These are phyloP conservation scores for Torulaspora delbrueckii DNA, from an alignment of 805 yeast genomes.

Conservation along the genomic window DNA sequence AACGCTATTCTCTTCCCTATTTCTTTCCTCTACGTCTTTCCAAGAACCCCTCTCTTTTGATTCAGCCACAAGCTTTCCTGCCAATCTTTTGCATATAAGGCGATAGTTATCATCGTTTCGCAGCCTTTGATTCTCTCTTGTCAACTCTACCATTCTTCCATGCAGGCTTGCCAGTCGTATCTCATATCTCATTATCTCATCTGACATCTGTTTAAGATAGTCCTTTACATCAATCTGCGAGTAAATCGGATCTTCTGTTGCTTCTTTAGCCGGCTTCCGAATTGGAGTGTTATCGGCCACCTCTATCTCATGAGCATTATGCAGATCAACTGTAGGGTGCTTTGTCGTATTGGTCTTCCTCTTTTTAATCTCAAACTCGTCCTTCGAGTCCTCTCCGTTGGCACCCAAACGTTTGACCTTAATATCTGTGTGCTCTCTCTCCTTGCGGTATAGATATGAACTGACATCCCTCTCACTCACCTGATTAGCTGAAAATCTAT, in stretches of 20 bases:
- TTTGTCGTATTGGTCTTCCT: background rate
- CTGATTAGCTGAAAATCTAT: background rate
- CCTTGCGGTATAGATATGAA: background rate
- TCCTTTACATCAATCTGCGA: background rate
- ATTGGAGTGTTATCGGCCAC: background rate
- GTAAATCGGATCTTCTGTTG: background rate
- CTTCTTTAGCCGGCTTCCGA: background rate
- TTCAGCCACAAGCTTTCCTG: background rate
- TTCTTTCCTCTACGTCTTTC: background rate
- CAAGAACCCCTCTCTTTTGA: background rate
- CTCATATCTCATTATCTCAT: slow-evolving; percentile 23
- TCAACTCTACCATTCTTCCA: slow-evolving; percentile 13
- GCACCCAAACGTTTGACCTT: background rate
- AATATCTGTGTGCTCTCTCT: background rate
- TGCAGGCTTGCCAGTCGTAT: slow-evolving; percentile 17
- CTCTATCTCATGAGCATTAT: background rate
- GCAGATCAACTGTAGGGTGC: background rate
- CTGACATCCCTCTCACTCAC: background rate
- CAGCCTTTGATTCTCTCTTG: slow-evolving; percentile 10
- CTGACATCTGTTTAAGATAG: slow-evolving; percentile 9
- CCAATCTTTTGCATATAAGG: background rate
- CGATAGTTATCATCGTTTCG: slow-evolving; percentile 4
- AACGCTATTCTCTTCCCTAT: background rate
- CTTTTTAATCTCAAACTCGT: background rate
- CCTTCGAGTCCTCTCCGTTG: background rate